Base-by-base conservation (phyloP, 345 rosid species). In the Gossypium sturtianum region DNA sequence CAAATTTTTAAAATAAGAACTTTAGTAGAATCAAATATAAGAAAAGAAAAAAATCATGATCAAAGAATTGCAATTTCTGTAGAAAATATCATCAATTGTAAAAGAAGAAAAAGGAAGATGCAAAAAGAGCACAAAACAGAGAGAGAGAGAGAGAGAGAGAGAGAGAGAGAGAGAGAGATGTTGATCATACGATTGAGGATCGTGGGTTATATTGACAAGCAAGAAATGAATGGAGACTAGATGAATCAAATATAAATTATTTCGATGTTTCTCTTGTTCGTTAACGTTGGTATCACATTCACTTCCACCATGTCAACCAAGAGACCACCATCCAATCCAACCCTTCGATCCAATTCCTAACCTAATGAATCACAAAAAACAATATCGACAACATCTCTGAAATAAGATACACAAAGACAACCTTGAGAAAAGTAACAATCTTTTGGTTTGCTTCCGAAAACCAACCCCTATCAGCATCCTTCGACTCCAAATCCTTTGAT, bases 401-500 rank as follows among this genome's bases (percentile, higher is more conserved):
- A 10, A 84, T 78, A 54, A 90, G 52, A 78, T 77, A 94, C 75
- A 89, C 92, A 13, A 89, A 78, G 11, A 79, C 94, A 19, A 82
- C 84, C 88, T 90, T 75, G 60, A 90, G 94, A 82, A 90, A 92
- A 12, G 83, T 78, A 63, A 79, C 0, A 15, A 94, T 82, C 78
- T 89, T 86, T 22, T 76, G 72, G 69, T 90, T 76, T 0, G 98
- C 97, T 80, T 87, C 91, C 48, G 0, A 0, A 15, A 92, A 86
- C 96, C 96, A 91, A 12, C 0, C 0, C 79, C 85, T 63, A 78
- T 88, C 92, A 54, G 80, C 72, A 77, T 89, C 85, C 77, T 88
- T 91, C 85, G 88, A 72, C 81, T 86, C 98, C 97, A 94, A 79
- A 90, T 94, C 83, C 89, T 88, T 11, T 74, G 86, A 68, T 92